Evolutionary conservation across 352 stramenopile genomes (phyloP).

Genomic region (Phytophthora agathidicida): DNA sequence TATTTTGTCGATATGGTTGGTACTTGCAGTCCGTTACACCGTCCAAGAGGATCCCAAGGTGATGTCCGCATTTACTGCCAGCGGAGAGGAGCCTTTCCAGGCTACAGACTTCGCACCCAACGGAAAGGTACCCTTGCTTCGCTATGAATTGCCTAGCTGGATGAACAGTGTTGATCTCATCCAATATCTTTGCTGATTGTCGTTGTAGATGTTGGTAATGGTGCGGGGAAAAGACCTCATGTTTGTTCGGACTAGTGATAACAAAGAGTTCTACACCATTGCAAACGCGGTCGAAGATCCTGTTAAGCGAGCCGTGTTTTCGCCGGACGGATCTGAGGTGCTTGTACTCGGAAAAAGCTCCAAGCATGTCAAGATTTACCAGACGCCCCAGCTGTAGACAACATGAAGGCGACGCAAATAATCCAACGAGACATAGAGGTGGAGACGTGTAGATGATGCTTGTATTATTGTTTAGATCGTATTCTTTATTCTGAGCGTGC

Average conservation of each 20-base stretch:
- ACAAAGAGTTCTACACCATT: conserved; percentile 55
- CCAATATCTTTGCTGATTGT: background rate
- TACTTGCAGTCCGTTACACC: conserved; percentile 71
- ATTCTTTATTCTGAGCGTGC: conserved; percentile 5
- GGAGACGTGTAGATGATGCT: conserved; percentile 17
- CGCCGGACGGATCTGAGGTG: conserved; percentile 61
- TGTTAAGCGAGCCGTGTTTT: conserved; percentile 72
- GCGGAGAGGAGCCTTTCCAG: conserved; percentile 58
- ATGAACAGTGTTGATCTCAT: too few species aligned
- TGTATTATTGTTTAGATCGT: conserved; percentile 24
- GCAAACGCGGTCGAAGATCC: conserved; percentile 64
- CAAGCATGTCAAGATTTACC: conserved; percentile 80
- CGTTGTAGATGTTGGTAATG: conserved; percentile 56
- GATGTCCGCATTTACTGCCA: conserved; percentile 64
- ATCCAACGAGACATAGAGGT: conserved; percentile 9
- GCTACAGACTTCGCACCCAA: conserved; percentile 68
- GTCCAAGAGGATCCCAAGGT: conserved; percentile 81
- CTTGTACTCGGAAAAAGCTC: conserved; percentile 67
- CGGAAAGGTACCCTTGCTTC: conserved; percentile 77
- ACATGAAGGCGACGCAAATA: conserved; percentile 1
- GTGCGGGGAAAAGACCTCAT: conserved; percentile 59
- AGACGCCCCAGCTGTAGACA: conserved; percentile 44
- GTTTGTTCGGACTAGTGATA: conserved; percentile 61
- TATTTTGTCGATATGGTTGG: background rate
- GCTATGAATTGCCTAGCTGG: too few species aligned